Base-by-base conservation (phyloP, 495 filamentous ascomycete genomes). In the Aspergillus cavernicola region DNA sequence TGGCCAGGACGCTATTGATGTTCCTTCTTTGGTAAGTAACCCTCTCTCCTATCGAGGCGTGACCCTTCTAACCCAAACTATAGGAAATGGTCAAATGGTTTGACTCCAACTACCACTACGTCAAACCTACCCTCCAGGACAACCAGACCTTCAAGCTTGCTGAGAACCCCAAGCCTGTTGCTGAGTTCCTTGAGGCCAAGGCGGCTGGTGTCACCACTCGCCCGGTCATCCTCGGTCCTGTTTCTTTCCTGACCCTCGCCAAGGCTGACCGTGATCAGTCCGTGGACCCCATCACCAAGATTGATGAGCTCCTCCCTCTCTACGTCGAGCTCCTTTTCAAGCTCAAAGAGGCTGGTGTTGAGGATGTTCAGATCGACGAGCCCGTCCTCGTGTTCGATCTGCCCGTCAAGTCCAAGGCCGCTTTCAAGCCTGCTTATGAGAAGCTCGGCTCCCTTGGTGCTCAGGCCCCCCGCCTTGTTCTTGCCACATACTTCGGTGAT, bases 81-180 rank as follows among this genome's bases (percentile, higher is more conserved):
- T 10, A 84, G 79, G 93, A 98, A 81, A 98, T 98, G 93, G 93
- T 98, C 49, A 98, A 98, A 79, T 98, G 95, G 93, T 98, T 98
- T 71, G 93, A 98, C 81, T 95, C 90, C 60, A 98, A 98, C 86
- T 98, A 98, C 84, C 93, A 98, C 82, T 97, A 97, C 78, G 93
- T 97, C 75, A 97, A 97, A 84, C 93, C 93, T 53, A 96, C 93
- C 53, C 82, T 98, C 52, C 88, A 95, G 74, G 87, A 97, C 75
- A 85, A 87, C 80, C 93, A 98, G 83, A 83, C 80, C 57, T 98
- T 97, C 86, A 88, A 88, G 73, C 89, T 98, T 47, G 74, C 79
- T 56, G 68, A 80, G 53, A 82, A 88, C 73, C 91, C 93, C 68
- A 98, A 98, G 84, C 90, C 93, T 61, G 87, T 98, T 57, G 78